Conservation (phyloP, 139 green algal genomes). For the Chlamydomonas asymmetrica region DNA sequence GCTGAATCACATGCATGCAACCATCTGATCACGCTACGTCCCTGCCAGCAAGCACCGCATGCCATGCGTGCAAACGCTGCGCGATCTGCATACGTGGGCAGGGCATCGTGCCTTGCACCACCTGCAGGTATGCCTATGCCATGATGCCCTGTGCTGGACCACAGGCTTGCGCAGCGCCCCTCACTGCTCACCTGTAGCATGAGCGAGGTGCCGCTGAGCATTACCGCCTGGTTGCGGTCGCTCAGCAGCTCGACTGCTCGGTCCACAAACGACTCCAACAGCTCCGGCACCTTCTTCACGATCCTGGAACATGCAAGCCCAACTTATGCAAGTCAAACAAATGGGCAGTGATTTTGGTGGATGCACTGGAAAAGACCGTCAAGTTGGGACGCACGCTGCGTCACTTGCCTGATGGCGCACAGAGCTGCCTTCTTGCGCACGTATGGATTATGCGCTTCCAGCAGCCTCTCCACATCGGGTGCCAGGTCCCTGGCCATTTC, state of each 20-base stretch:
- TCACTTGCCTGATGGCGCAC: conserved; percentile 69
- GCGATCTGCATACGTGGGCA: too few relatives aligned
- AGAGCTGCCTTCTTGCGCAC: conserved; percentile 95
- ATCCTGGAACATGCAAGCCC: too few relatives aligned
- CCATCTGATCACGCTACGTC: too few relatives aligned
- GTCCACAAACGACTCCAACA: conserved; percentile 86
- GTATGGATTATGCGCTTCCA: conserved; percentile 80
- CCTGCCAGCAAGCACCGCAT: too few relatives aligned
- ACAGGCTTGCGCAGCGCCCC: not conserved
- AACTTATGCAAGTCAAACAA: not conserved
- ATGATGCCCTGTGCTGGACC: conserved; percentile 1
- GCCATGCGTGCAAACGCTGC: too few relatives aligned
- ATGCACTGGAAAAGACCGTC: not conserved
- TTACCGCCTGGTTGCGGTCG: conserved; percentile 90
- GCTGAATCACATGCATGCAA: too few relatives aligned
- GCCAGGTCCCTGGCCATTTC: conserved; percentile 97
- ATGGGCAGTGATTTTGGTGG: not conserved
- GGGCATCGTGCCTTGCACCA: too few relatives aligned
- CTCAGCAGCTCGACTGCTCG: conserved; percentile 73
- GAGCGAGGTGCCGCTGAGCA: conserved; percentile 82
- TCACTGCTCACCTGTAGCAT: conserved; percentile 57
- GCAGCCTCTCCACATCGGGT: conserved; percentile 89
- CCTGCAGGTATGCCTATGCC: too few relatives aligned
- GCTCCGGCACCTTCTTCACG: conserved; percentile 91
- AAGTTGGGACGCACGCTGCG: too few relatives aligned